Evolutionary conservation across 202 grass and related monocot genomes (phyloP), one percentile per base, ranked within the genome.

Genomic region (Elaeis oleifera): DNA sequence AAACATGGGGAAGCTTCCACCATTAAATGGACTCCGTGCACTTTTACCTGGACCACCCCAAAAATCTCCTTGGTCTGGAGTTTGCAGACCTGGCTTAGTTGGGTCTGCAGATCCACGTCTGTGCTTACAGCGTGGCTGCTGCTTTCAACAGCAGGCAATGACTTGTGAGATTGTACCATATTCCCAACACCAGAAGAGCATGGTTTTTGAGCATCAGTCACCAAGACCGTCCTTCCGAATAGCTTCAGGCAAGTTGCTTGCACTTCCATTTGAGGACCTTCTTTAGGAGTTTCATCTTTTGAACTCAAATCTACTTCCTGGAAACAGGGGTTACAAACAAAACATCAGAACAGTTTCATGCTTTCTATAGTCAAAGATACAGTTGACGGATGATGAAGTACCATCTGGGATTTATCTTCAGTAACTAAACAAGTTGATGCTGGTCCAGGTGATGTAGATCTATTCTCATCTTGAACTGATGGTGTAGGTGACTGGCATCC

Each of bases 191-290:
- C 53, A 0, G 61, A 77, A 55, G 58, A 70, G 56, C 62, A 65
- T 50, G 27, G 59, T 66, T 79, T 85, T 58, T 67, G 78, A 15
- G 56, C 65, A 24, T 86, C 79, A 11, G 70, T 64, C 23, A 97
- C 71, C 31, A 85, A 54, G 26, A 97, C 82, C 2, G 76, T 97
- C 79, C 76, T 91, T 51, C 92, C 92, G 51, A 96, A 96, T 6
- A 91, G 74, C 79, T 89, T 96, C 57, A 91, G 63, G 32, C 76
- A 74, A 51, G 92, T 82, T 78, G 84, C 68, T 66, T 77, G 92
- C 6, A 59, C 58, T 61, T 71, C 76, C 57, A 50, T 23, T 22
- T 53, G 71, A 1, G 76, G 75, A 74, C 62, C 68, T 29, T 81
- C 66, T 78, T 79, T 78, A 54, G 86, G 81, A 36, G 74, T 69